Evolutionary conservation across 345 rosid species (phyloP), one percentile per base, ranked within the genome.

Genomic region (Garcia nutans): DNA sequence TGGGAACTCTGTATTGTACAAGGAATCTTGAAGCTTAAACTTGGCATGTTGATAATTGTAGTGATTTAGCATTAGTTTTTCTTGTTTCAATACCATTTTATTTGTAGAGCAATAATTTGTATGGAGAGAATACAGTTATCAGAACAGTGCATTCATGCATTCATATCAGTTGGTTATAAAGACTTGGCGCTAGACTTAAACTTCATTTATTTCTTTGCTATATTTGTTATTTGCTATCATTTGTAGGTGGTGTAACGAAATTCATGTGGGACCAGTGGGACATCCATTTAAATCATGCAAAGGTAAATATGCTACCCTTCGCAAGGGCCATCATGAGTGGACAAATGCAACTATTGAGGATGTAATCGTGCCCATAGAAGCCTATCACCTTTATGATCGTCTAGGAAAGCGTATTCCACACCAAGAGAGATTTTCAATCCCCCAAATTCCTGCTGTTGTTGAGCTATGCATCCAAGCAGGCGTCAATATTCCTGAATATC

Each of bases 381-480:
- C 97, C 44, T 93, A 91, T 82, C 97, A 93, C 81, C 98, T 93
- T 19, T 85, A 66, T 63, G 96, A 95, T 79, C 91, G 93, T 23
- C 90, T 93, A 45, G 90, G 91, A 52, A 90, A 87, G 71, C 96
- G 97, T 31, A 93, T 95, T 49, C 78, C 88, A 65, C 97, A 95
- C 13, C 90, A 84, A 12, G 89, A 93, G 81, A 86, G 99, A 71
- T 95, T 95, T 85, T 81, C 94, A 1, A 75, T 93, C 37, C 91
- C 97, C 15, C 83, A 91, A 76, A 80, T 93, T 62, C 96, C 99
- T 0, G 97, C 96, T 0, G 74, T 91, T 24, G 88, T 92, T 64
- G 99, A 95, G 88, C 96, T 95, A 57, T 95, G 97, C 84, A 89
- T 93, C 77, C 99, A 95, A 82, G 97, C 94, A 7, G 97, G 99